phyloP scores from a whole-genome alignment of 2,329 filamentous ascomycete species.

The Ophiostoma novo-ulmi region DNA sequence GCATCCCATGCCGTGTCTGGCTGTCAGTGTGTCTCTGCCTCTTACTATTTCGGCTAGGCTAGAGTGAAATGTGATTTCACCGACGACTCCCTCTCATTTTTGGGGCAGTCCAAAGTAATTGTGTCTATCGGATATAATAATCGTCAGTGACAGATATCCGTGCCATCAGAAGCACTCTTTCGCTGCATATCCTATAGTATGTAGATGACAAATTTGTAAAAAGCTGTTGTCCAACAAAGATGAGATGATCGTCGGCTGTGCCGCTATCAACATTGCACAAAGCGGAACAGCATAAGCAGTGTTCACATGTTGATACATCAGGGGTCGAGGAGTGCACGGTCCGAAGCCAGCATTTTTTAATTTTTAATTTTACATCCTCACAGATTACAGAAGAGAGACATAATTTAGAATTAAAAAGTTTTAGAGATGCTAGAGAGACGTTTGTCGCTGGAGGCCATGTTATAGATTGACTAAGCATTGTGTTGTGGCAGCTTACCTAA shows the following conservation, averaged over 20 bases:
- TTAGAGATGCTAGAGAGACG: neutral
- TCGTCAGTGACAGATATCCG: neutral
- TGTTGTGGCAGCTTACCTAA: neutral
- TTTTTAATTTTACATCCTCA: neutral
- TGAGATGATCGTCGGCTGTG: neutral
- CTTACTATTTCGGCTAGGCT: too few relatives aligned
- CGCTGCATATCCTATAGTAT: neutral
- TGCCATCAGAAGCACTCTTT: neutral
- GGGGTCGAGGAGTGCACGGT: neutral
- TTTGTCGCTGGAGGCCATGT: neutral
- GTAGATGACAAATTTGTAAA: neutral
- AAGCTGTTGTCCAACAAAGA: neutral
- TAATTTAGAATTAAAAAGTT: neutral
- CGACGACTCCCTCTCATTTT: neutral
- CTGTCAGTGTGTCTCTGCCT: neutral
- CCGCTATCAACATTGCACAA: neutral
- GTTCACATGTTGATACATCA: neutral
- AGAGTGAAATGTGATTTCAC: neutral
- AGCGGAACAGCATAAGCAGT: neutral
- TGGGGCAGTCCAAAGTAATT: neutral
- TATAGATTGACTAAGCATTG: neutral
- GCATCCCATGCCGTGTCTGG: neutral
- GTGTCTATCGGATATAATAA: neutral
- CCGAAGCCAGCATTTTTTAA: neutral
- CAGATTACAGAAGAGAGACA: neutral